A percentile compares a stretch with the other conserved stretches of the same genome.
Conservation (phyloP, 108 stramenopile species). For the Bacterosira constricta region DNA sequence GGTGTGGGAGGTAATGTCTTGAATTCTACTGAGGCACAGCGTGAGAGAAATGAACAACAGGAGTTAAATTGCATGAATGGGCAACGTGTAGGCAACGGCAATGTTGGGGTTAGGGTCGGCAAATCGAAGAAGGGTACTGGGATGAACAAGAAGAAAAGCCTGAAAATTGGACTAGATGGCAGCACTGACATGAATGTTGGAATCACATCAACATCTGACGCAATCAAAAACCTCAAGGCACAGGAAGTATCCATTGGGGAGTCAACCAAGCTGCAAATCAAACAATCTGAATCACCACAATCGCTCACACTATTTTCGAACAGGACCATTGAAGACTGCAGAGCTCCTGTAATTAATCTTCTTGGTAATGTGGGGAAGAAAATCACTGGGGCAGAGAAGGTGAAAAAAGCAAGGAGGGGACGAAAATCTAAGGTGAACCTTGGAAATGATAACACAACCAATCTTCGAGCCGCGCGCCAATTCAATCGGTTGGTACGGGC, state of each 20-base stretch:
- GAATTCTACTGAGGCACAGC: conserved; percentile 17
- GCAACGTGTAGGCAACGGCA: background rate
- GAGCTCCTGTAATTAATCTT: conserved; percentile 49
- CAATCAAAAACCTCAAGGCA: conserved; percentile 68
- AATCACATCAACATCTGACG: conserved; percentile 61
- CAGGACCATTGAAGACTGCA: conserved; percentile 3
- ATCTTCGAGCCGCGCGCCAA: conserved; percentile 67
- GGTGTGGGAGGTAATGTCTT: conserved; percentile 42
- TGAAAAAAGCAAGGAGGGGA: conserved; percentile 30
- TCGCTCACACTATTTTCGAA: conserved; percentile 23
- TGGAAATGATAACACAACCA: conserved; percentile 70
- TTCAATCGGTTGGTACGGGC: conserved; percentile 79
- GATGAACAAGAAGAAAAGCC: conserved; percentile 39
- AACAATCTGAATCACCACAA: conserved; percentile 46
- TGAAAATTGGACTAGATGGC: conserved; percentile 24
- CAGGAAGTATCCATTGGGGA: conserved; percentile 85
- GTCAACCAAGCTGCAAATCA: conserved; percentile 67
- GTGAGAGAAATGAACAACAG: conserved; percentile 10
- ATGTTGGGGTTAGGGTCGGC: background rate
- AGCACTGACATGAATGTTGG: background rate
- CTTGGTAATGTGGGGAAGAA: conserved; percentile 28
- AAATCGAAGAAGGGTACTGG: background rate
- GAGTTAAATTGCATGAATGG: background rate
- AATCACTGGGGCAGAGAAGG: conserved; percentile 38
- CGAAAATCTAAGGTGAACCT: conserved; percentile 58